Evolutionary conservation across 73 alveolate species (phyloP), one percentile per base, ranked within the genome.

Genomic region (Symbiodinium pilosum): DNA sequence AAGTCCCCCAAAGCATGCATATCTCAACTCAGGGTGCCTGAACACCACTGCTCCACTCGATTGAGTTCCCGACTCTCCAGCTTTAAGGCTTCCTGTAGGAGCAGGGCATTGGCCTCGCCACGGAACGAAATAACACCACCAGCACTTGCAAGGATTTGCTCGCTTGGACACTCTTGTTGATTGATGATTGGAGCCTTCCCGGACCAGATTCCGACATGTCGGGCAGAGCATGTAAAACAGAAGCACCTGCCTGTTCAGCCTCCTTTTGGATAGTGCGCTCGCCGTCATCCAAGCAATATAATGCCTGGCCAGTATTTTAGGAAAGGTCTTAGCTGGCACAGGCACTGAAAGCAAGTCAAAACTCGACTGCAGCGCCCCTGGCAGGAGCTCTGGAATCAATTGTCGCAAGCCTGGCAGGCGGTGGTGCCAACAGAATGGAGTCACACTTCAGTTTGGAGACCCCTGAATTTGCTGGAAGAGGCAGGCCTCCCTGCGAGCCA

Each of bases 301-400:
- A 86, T 30, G 87, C 95, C 95, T 88, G 64, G 36, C 24, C 16
- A 0, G 39, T 12, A 20, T 24, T 8, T 28, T 3, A 40, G 54
- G 14, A 41, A 26, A 43, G 59, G 59, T 47, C 59, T 14, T 9
- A 5, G 21, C 21, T 26, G 6, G 77, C 77, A 59, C 38, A 59
- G 9, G 6, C 77, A 28, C 30, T 14, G 21, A 59, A 59, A 5
- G 32, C 77, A 8, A 14, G 6, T 4, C 77, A 3, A 16, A 83
- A 39, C 36, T 24, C 42, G 92, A 9, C 38, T 32, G 26, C 87
- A 43, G 36, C 39, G 44, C 95, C 43, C 95, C 95, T 18, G 95
- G 95, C 40, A 88, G 95, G 20, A 88, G 95, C 86, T 88, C 95
- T 4, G 95, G 95, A 16, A 88, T 41, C 73, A 88, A 71, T 30